These are phyloP conservation scores for Fusarium ambrosium DNA, from an alignment of 2,329 filamentous ascomycete genomes.

Conservation along the genomic window DNA sequence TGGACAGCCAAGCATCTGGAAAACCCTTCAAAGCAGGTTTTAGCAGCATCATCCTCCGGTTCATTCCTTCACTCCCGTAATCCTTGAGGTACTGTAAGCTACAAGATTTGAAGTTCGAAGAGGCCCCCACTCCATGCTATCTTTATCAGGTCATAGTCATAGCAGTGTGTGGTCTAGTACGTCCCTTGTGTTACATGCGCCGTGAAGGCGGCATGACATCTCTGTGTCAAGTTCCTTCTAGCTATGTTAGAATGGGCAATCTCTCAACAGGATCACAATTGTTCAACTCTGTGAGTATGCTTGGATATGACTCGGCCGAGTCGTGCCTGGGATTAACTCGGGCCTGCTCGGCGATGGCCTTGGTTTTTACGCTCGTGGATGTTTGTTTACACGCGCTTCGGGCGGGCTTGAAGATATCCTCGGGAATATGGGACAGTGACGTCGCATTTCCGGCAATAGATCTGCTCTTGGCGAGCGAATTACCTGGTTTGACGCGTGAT, in stretches of 20 bases:
- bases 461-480: not conserved
- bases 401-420: not conserved
- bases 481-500: not conserved
- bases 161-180: no score
- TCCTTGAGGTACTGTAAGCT: not conserved
- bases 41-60: not conserved
- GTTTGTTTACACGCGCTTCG: not conserved
- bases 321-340: not conserved
- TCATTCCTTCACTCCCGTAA: not conserved
- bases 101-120: not conserved
- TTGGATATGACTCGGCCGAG: not conserved
- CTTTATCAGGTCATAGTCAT: no score
- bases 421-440: not conserved
- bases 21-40: not conserved
- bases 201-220: not conserved
- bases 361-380: not conserved
- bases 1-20: not conserved
- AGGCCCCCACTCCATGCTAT: not conserved
- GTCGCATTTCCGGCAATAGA: slow-evolving; percentile 1
- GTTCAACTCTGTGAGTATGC: not conserved
- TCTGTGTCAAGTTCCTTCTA: not conserved
- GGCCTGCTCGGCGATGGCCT: not conserved
- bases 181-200: no score
- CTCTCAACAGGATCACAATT: not conserved
- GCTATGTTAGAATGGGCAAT: not conserved